Evolutionary conservation across 306 rosid genomes (phyloP), one percentile per base, ranked within the genome.

Genomic region (Lagenaria siceraria): DNA sequence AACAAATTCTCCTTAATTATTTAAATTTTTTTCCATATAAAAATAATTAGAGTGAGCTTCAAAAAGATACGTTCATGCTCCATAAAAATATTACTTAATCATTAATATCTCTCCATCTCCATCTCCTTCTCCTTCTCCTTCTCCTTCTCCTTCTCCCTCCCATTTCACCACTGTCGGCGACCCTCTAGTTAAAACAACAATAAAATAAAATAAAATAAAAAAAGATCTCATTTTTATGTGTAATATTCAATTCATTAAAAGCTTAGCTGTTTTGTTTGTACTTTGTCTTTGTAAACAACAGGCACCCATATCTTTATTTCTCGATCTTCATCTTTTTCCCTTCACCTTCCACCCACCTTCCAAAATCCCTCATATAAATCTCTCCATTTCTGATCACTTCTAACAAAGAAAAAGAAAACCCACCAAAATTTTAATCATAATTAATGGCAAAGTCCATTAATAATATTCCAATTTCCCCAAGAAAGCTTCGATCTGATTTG

Each of bases 401-500:
- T 4, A 33, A 33, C 0, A 33, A 29, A 29, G 33, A 29, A 29
- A n/a, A n/a, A n/a, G n/a, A 29, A 29, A 1, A 29, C 33, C 33
- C 33, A 29, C 42, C 42, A 36, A 43, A 43, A 43, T n/a, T n/a
- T n/a, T n/a, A n/a, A n/a, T n/a, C n/a, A 11, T 46, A 46, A 46
- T 8, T 46, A 40, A 46, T 40, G 46, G 51, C 51, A 3, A 46
- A 46, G 5, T 46, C 51, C 51, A n/a, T n/a, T n/a, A 46, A 12
- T 46, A 38, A 38, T 12, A 46, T 46, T 51, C 55, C 58, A 80
- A 89, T 93, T 61, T 93, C 98, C 8, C 98, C 98, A 18, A 83
- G 91, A 77, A 93, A 80, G 79, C 90, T 93, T 17, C 87, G 90
- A 81, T 90, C 93, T 68, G 98, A 93, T 79, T 78, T 93, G 75